Percentiles rank a stretch among this genome's conserved stretches.
phyloP scores from a whole-genome alignment of 2,329 filamentous ascomycete species.

The Alternaria arborescens region DNA sequence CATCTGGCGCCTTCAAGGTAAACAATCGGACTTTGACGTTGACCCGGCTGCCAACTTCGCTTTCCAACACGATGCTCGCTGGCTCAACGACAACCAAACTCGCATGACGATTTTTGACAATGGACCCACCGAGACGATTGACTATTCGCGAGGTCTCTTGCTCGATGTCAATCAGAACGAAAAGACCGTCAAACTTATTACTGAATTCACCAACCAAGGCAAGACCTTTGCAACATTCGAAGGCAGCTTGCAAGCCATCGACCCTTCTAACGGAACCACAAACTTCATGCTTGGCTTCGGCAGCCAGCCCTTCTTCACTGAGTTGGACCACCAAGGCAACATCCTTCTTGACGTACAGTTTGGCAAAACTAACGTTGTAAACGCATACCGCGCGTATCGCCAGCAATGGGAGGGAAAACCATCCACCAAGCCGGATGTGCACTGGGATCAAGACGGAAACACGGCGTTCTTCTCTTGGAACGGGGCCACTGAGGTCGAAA shows the following conservation, averaged over 20 bases:
- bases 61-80: conserved; percentile 35
- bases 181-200: conserved; percentile 56
- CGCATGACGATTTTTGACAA: conserved; percentile 54
- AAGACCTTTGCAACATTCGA: conserved; percentile 50
- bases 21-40: conserved; percentile 25
- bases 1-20: conserved; percentile 42
- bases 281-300: conserved; percentile 61
- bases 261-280: conserved; percentile 38
- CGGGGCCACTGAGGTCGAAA: conserved; percentile 36
- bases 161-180: conserved; percentile 50
- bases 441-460: conserved; percentile 19
- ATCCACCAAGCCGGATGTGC: conserved; percentile 24
- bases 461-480: conserved; percentile 39
- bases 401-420: conserved; percentile 31
- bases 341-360: conserved; percentile 56
- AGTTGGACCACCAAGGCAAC: conserved; percentile 53
- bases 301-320: conserved; percentile 58
- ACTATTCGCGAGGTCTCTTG: conserved; percentile 46
- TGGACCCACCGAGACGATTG: conserved; percentile 27
- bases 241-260: conserved; percentile 53
- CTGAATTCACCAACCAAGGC: conserved; percentile 52
- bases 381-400: conserved; percentile 51
- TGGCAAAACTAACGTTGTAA: conserved; percentile 43
- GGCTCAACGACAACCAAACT: conserved; percentile 26
- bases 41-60: conserved; percentile 21